Base-by-base conservation (phyloP, 2,329 filamentous ascomycete species). In the Periconia sp. region DNA sequence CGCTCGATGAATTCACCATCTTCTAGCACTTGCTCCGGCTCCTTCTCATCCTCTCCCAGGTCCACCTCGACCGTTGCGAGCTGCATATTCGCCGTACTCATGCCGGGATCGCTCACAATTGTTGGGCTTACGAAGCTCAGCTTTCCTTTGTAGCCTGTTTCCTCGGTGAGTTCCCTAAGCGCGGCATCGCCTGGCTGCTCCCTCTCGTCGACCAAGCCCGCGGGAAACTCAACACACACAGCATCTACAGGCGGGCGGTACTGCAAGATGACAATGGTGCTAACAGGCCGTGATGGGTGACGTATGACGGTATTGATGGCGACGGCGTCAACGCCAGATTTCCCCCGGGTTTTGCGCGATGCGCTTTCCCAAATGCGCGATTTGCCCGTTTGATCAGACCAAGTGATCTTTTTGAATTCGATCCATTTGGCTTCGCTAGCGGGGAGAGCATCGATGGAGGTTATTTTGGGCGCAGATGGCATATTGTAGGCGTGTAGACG, bases 41-140 rank as follows among this genome's bases (percentile, higher is more conserved):
- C 71, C 60, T 63, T 59, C 27, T 81, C 77, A 2, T 76, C 79
- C 56, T 80, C 80, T 11, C 74, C 70, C 50, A 86, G 65, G 47
- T 81, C 66, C 14, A 85, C 82, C 69, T 85, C 81, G 14, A 86
- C 82, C 68, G 82, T 83, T 52, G 81, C 83, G 56, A 86, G 72
- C 73, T 83, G 79, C 82, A 85, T 83, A 61, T 85, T 86, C 47
- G 84, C 82, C 52, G 78, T 82, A 53, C 78, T 83, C 76, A 86
- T 74, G 20, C 83, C 83, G 1, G 83, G 83, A 68, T 86, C 87
- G 61, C 85, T 84, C 52, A 85, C 87, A 76, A 90, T 87, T 49
- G 86, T 79, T 8, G 86, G 85, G 37, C 83, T 84, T n/a, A 81
- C 83, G 68, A 75, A 73, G 18, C 70, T 58, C 56, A 78, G 60